Evolutionary conservation across 2,329 filamentous ascomycete genomes (phyloP), one percentile per base, ranked within the genome.

Genomic region (Penicillium griseofulvum): DNA sequence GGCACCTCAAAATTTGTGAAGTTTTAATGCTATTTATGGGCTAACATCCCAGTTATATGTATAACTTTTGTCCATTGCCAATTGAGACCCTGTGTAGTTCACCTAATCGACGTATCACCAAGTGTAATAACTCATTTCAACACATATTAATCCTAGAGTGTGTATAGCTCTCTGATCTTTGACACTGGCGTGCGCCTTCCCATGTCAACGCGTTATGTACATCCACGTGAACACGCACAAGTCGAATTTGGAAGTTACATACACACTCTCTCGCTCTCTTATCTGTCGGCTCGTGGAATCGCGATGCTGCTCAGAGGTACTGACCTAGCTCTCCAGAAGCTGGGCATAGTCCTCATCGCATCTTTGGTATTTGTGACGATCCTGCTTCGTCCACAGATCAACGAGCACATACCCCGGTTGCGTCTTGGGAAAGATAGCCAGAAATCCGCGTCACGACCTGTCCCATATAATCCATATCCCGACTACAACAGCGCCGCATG

Each of bases 1-100:
- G 62, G 64, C 62, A 56, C 60, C 60, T 54, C 51, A 64, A 65
- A 64, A 59, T 62, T 64, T 59, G 63, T 60, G 34, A 55, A 51
- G 49, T 49, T 55, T 55, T 55, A 55, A 55, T 55, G 52, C 52
- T 45, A 54, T 45, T 43, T 34, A 41, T 49, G 37, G 52, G 39
- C 26, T 55, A 22, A 38, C 14, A 34, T 28, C 47, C 52, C 41
- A 45, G 29, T 51, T 28, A 45, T 37, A 51, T 55, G 39, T 51
- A 55, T 34, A 51, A 12, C 12, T 50, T 16, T 54, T 29, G 5
- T 6, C 10, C 47, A 12, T 28, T 31, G 9, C 28, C 38, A 26
- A 4, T 17, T 12, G 4, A 12, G 1, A 51, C 14, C 9, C 8
- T 22, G 5, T 41, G 37, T 41, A 41, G 26, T 33, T 29, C n/a